Base-by-base conservation (phyloP, 306 rosid species). In the Luffa aegyptiaca region DNA sequence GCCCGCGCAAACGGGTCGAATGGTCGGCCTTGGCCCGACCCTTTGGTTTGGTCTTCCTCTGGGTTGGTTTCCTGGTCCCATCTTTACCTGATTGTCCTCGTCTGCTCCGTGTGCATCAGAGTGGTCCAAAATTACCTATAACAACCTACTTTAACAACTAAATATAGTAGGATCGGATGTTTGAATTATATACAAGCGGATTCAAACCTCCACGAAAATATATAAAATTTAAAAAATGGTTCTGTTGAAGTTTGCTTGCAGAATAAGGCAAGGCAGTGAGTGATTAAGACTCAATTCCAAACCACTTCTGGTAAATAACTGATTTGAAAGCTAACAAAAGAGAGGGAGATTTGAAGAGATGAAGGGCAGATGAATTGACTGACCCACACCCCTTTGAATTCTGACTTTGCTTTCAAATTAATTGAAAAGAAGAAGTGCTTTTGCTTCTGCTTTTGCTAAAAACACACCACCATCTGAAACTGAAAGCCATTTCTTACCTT, bases 261-360 rank as follows among this genome's bases (percentile, higher is more conserved):
- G 52, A 5, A 69, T 20, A 4, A 69, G 75, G 14, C 0, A 69
- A n/a, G 52, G 17, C 4, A 68, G 75, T 68, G 51, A 9, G 61
- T 48, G 77, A 73, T 51, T 26, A 49, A 14, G 61, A 73, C 44
- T 26, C 10, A 26, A 31, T 73, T 49, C 61, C 61, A 13, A 73
- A 31, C 59, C 10, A 49, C 39, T 73, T 73, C 59, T 49, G 77
- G 77, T 73, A 73, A 73, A 48, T 73, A 73, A 73, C 77, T 31
- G 77, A 73, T 49, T 13, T 31, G 0, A 73, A 73, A 31, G 26
- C 77, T 17, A 42, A 44, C 14, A 44, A 4, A 21, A 17, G 8
- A 39, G 42, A 39, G 4, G 55, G 55, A 51, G 55, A 12, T 51
- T 51, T 36, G 6, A n/a, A 66, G 31, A 66, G 21, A 26, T 26